Conservation (phyloP, 441 rosid species). For the Jatropha podagrica region DNA sequence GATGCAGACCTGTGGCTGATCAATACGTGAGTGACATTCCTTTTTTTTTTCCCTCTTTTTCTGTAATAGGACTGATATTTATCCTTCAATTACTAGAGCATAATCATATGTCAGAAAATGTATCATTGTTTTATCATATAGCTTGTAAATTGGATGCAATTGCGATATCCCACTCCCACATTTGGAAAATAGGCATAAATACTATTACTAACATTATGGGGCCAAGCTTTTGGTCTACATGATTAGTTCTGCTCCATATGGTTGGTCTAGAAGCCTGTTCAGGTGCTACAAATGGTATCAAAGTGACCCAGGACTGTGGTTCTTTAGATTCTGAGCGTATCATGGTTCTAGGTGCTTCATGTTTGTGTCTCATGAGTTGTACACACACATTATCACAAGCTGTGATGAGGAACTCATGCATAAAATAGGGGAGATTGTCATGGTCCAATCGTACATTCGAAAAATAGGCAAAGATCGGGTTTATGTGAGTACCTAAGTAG, state of each 20-base stretch:
- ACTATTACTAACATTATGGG: neutral
- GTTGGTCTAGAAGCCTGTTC: neutral
- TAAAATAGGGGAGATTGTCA: neutral
- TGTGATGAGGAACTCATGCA: neutral
- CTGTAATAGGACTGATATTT: neutral
- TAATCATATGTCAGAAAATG: neutral
- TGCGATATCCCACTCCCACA: neutral
- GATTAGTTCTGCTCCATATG: neutral
- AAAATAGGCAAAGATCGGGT: neutral
- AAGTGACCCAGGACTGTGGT: neutral
- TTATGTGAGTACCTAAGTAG: neutral
- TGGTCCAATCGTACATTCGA: neutral
- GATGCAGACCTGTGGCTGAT: conserved; percentile 93
- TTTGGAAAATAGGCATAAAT: neutral
- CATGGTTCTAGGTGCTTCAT: neutral
- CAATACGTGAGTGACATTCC: conserved; percentile 60
- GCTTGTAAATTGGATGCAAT: neutral
- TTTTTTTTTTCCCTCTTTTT: conserved; percentile 8
- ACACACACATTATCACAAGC: neutral
- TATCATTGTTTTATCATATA: neutral
- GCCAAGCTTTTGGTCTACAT: neutral
- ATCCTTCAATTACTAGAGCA: neutral
- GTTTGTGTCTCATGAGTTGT: neutral
- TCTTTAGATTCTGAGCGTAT: neutral
- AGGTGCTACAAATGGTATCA: neutral